Conservation (phyloP, 2,329 filamentous ascomycete species). For the Cercospora sp. region DNA sequence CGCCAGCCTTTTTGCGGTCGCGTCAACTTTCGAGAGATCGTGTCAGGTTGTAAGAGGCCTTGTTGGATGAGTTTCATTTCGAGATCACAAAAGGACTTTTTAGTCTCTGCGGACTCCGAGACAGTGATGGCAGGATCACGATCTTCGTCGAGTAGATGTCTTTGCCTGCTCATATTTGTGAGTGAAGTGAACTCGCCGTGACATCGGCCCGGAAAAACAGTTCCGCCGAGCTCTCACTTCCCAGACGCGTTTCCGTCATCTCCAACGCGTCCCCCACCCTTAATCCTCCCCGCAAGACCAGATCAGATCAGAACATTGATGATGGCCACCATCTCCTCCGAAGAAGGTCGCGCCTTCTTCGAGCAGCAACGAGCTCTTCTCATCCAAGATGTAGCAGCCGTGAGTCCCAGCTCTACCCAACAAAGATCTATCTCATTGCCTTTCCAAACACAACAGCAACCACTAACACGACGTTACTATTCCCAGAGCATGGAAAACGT, state of each 20-base stretch:
- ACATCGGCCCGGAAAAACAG: background rate
- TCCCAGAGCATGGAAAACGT: slow-evolving; percentile 75
- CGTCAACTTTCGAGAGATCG: background rate
- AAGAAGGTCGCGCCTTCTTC: slow-evolving; percentile 61
- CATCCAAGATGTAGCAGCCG: slow-evolving; percentile 71
- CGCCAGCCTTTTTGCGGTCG: no score
- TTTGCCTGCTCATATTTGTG: background rate
- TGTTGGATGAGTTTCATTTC: background rate
- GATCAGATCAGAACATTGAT: background rate
- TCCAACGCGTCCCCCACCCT: background rate
- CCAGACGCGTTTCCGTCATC: background rate
- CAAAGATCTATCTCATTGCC: background rate
- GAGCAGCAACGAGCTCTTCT: slow-evolving; percentile 73
- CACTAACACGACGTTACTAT: background rate
- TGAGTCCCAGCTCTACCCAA: slow-evolving; percentile 37
- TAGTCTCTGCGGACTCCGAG: background rate
- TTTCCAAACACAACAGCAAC: background rate
- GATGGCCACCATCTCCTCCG: slow-evolving; percentile 1
- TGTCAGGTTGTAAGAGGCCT: no score
- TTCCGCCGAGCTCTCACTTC: background rate
- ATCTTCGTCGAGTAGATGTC: background rate
- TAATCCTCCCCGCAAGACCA: background rate
- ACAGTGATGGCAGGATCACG: background rate
- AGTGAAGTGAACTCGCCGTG: background rate
- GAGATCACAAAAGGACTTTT: no score